Evolutionary conservation across 345 rosid genomes (phyloP).

Genomic region (Noccaea bulbosa): DNA sequence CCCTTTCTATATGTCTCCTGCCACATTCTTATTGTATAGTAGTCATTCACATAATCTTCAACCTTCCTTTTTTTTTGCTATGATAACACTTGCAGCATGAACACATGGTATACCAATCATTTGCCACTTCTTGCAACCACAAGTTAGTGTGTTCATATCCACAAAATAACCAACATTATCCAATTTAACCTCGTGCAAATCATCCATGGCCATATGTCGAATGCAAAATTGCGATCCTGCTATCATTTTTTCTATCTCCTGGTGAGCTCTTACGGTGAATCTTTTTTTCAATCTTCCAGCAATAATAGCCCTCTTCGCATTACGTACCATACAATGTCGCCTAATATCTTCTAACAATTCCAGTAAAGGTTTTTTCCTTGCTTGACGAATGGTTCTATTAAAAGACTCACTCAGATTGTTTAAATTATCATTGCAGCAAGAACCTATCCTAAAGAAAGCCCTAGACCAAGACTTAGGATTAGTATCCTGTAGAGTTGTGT

Average conservation of each 20-base stretch:
- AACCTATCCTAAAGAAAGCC: not conserved
- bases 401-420: constrained; percentile 6
- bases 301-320: not conserved
- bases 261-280: not conserved
- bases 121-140: not conserved
- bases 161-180: not conserved
- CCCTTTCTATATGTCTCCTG: not conserved
- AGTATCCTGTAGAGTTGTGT: not conserved
- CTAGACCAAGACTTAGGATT: not conserved
- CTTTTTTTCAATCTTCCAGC: not conserved
- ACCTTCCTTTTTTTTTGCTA: not conserved
- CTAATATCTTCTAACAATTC: not conserved
- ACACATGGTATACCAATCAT: not conserved
- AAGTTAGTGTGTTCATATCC: not conserved
- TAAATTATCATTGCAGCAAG: not conserved
- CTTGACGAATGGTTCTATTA: not conserved
- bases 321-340: not conserved
- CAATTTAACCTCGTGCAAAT: not conserved
- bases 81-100: not conserved
- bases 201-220: too few relatives aligned
- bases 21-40: not conserved
- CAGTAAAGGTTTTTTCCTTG: not conserved
- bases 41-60: not conserved
- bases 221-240: too few relatives aligned
- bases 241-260: not conserved